Evolutionary conservation across 1,139 yeast genomes (phyloP).

Genomic region (Geotrichum phurueaensis): DNA sequence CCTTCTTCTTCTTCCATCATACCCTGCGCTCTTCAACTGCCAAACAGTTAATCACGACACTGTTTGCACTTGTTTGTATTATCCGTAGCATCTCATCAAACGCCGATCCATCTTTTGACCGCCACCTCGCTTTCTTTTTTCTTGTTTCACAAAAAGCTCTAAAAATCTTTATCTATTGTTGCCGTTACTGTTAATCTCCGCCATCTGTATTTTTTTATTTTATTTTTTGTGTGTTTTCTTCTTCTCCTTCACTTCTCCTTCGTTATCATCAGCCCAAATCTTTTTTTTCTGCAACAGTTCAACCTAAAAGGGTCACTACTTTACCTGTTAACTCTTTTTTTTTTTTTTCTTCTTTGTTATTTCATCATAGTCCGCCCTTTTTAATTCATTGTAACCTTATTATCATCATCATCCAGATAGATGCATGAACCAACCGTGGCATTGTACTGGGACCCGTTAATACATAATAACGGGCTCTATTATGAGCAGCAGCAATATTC

Average conservation of each 20-base stretch:
- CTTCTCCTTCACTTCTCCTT: no score
- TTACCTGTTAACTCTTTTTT: not conserved
- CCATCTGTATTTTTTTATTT: not conserved
- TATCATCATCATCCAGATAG: not conserved
- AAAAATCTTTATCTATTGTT: not conserved
- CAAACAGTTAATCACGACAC: not conserved
- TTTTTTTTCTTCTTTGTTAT: not conserved
- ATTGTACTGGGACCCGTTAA: conserved; percentile 16
- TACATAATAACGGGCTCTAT: conserved; percentile 4
- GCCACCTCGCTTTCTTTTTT: no score
- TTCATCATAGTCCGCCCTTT: not conserved
- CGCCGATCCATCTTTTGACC: no score
- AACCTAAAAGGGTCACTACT: not conserved
- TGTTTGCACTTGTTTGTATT: no score
- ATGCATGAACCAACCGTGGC: conserved; percentile 10
- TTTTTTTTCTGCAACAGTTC: not conserved
- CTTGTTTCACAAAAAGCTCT: no score
- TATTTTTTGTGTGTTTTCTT: no score
- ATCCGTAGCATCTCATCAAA: no score
- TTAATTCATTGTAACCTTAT: not conserved
- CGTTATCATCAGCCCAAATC: not conserved
- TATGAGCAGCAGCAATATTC: not conserved
- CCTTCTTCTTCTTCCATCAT: not conserved
- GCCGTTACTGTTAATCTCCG: not conserved
- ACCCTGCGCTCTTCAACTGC: not conserved